A percentile compares a stretch with the other conserved stretches of the same genome.
Evolutionary conservation across 495 filamentous ascomycete species (phyloP).

Genomic region (Neurospora tetraspora): DNA sequence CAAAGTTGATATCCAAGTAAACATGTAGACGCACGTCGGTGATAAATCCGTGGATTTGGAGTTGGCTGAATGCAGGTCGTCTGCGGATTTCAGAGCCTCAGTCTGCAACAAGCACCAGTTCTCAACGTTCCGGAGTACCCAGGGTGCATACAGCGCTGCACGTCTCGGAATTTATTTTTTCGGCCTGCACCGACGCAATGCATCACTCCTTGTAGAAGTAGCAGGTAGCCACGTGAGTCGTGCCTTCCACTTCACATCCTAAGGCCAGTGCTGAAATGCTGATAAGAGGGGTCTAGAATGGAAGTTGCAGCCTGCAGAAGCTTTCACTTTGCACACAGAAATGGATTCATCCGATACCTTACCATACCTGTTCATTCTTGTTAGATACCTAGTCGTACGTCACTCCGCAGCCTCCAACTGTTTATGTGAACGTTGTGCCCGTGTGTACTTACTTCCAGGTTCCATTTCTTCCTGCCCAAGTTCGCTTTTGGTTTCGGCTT

Average conservation of each 20-base stretch:
- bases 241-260: neutral
- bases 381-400: neutral
- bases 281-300: neutral
- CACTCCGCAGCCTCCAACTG: neutral
- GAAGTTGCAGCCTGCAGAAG: neutral
- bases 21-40: neutral
- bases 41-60: neutral
- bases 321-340: neutral
- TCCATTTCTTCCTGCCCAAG: neutral
- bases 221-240: neutral
- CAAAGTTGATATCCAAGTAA: neutral
- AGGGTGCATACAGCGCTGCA: neutral
- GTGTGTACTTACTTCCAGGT: neutral
- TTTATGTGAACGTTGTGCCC: neutral
- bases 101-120: neutral
- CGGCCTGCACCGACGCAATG: neutral
- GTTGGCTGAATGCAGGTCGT: neutral
- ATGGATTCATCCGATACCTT: neutral
- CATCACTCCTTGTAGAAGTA: neutral
- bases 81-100: neutral
- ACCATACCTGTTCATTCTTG: neutral
- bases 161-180: neutral
- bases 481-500: neutral
- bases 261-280: neutral
- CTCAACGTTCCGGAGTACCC: neutral